Evolutionary conservation across 352 stramenopile genomes (phyloP), one percentile per base, ranked within the genome.

Genomic region (Plasmopara halstedii): DNA sequence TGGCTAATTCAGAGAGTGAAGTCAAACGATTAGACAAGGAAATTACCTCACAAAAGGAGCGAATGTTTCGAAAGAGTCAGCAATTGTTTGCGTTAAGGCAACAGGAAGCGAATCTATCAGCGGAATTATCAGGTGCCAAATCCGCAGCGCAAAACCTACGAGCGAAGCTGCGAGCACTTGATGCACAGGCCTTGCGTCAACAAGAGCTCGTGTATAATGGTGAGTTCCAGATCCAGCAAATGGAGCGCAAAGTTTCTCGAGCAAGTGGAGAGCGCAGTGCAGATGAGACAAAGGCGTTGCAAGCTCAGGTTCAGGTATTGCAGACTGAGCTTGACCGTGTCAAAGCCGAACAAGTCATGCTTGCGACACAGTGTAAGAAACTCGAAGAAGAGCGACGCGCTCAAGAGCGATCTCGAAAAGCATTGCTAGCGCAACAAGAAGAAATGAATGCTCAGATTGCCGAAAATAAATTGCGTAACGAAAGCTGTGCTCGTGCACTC

Each of bases 141-240:
- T 75, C 85, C 1, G 79, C 77, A 11, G 66, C 64, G 5, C 83
- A 89, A 45, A 98, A 97, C 54, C 58, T 98, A 22, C 59, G 72
- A 20, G 72, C 80, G 14, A 97, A 98, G 65, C 70, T 98, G 25
- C 84, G 88, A 54, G 48, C 83, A n/a, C 73, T 98, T 0, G 94
- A 98, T 41, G 67, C 76, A 20, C 86, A 97, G 38, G 66, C 75
- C 23, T 63, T 94, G 22, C 73, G 84, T 0, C 95, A 98, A 57
- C 80, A 97, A 50, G 94, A 98, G 66, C 69, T 98, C 6, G 69
- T 98, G 42, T 97, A 98, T 62, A 97, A 96, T 58, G 90, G 89
- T 38, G 95, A 98, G 64, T 98, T 98, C 62, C 88, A 98, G 68
- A 97, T 98, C 50, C 90, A 98, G 59, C 88, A 97, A 58, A 97